Evolutionary conservation across 805 yeast species (phyloP), one percentile per base, ranked within the genome.

Genomic region (Clavispora santaluciae): DNA sequence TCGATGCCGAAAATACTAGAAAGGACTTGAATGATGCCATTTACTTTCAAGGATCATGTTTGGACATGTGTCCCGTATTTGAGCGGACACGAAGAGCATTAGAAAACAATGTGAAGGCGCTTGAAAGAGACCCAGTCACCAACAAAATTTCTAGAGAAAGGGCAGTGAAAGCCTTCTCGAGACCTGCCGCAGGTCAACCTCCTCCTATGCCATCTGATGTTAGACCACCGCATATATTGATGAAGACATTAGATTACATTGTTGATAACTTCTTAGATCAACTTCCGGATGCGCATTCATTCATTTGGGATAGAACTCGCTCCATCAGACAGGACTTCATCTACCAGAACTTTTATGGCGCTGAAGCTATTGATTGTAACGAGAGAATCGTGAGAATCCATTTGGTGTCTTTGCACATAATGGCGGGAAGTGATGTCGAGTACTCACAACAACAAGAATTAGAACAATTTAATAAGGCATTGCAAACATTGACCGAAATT

Each of bases 121-220:
- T 82, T 51, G 99, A 93, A 63, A 81, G 72, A 48, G 88, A 83
- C 45, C 76, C 81, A 2, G 44, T 44, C 1, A 65, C 66, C 0
- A 70, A 78, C 3, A 73, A 66, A 46, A 83, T 88, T 5, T 72
- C 86, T 0, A 59, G 76, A 22, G 55, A 55, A 0, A 66, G 70
- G 34, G 96, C 97, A 0, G 76, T 93, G 6, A 93, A 93, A 62
- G 95, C 96, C 1, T 93, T 93, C 57, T 85, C 95, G 17, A 72
- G 99, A 52, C 97, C 99, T 0, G 96, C 95, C 13, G 97, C 98
- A 0, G 99, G 98, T 6, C 96, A 93, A 52, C 95, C 96, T 1
- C 98, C 97, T 2, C 95, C 98, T 3, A 67, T 93, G 43, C 99
- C 99, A 0, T 88, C 97, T 1, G 99, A 93, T 59, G 99, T 93